Percentiles rank a stretch among this genome's conserved stretches.
phyloP scores from a whole-genome alignment of 305 asterid genomes.

The Fraxinus sp. region DNA sequence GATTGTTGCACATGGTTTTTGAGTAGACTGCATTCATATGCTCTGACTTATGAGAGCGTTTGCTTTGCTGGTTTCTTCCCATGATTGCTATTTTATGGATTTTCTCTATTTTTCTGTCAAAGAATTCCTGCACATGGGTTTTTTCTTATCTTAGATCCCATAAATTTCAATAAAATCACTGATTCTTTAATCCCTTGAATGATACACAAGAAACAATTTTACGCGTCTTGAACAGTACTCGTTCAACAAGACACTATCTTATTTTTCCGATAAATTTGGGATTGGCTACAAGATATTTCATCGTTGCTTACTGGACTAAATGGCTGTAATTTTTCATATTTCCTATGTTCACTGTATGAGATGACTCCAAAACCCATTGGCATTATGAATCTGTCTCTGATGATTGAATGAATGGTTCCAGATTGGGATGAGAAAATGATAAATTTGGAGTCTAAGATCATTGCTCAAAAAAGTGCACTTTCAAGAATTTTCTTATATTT shows the following conservation, averaged over 20 bases:
- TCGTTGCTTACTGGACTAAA: background rate
- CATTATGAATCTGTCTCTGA: background rate
- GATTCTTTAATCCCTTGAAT: background rate
- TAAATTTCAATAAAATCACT: background rate
- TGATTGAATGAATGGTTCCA: slow-evolving; percentile 6
- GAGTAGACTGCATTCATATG: background rate
- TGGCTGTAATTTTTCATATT: background rate
- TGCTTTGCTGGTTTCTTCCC: slow-evolving; percentile 1
- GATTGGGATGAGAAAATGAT: slow-evolving; percentile 7
- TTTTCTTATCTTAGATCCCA: background rate
- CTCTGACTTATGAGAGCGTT: background rate
- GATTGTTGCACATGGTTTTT: background rate
- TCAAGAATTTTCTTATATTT: background rate
- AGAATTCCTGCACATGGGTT: background rate
- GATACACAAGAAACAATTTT: background rate
- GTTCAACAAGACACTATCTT: background rate
- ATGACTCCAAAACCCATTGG: background rate
- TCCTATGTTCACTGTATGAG: background rate
- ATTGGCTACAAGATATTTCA: background rate
- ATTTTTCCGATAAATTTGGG: background rate
- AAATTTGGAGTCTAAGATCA: background rate
- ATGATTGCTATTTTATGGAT: background rate
- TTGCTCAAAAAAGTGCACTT: background rate
- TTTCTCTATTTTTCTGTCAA: background rate
- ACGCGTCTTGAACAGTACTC: background rate